Evolutionary conservation across 768 basidiomycete genomes (phyloP), one percentile per base, ranked within the genome.

Genomic region (Pleurotus tuoliensis): DNA sequence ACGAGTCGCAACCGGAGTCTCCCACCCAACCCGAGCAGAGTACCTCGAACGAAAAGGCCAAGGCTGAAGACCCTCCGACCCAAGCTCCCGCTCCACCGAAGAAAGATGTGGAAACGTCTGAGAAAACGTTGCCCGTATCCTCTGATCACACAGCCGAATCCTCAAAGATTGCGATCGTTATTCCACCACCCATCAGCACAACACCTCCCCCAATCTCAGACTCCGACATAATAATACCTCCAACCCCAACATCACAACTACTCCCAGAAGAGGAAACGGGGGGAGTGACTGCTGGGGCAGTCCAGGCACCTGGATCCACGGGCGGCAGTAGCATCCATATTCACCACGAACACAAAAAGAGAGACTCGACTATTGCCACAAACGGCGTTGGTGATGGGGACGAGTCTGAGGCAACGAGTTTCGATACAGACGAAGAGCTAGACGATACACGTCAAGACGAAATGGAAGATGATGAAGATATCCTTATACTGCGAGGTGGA

Each of bases 261-360:
- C 20, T 58, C 11, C 59, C 59, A 8, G 34, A 47, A 13, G 82
- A 85, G 7, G 93, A 94, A 72, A 92, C 93, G 5, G 92, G 87
- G 59, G 93, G 90, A 12, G 76, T 97, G 61, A 91, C 90, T 8
- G 93, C 92, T n/a, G 89, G 92, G 30, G 91, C 92, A 44, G 94
- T 96, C 20, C 91, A 94, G 64, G 82, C 93, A 2, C 94, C 95
- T 12, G 94, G 94, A 30, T 91, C 92, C 22, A 88, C 82, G 47
- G 89, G 82, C 22, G 73, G 71, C 20, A 65, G 72, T 27, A 63
- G 48, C 30, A 61, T 61, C n/a, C 44, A 51, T 13, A 40, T 55
- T 15, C 48, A 37, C 25, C 57, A 58, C 24, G 54, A 55, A 15
- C 54, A 55, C 27, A 55, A 38, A 18, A 69, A 8, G 6, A 70